Conservation (phyloP, 306 rosid species). For the Dicorynia guianensis region DNA sequence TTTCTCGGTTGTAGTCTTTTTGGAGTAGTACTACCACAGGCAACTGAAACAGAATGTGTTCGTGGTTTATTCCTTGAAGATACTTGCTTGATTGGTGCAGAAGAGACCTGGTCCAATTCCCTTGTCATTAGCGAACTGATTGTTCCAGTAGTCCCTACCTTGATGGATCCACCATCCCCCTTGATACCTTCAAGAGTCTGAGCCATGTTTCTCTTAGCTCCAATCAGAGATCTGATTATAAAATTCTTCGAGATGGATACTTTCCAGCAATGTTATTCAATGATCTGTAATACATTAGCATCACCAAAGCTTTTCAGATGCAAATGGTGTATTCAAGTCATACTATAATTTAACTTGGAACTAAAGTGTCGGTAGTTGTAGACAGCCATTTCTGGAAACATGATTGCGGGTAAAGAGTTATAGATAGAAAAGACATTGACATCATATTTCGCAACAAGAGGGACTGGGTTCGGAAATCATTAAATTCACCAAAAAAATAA, state of each 20-base stretch:
- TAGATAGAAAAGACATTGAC: background rate
- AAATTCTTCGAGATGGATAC: slow-evolving; percentile 34
- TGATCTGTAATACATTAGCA: slow-evolving; percentile 50
- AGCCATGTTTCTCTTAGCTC: slow-evolving; percentile 62
- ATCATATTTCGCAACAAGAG: background rate
- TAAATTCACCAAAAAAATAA: background rate
- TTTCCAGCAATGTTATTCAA: slow-evolving; percentile 46
- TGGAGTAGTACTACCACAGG: slow-evolving; percentile 53
- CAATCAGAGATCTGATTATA: slow-evolving; percentile 37
- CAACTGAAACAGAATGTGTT: slow-evolving; percentile 52
- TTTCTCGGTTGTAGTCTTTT: slow-evolving; percentile 66
- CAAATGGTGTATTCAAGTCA: slow-evolving; percentile 23
- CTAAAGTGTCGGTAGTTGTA: background rate
- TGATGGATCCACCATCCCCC: slow-evolving; percentile 87
- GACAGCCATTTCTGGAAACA: background rate
- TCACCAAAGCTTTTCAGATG: slow-evolving; percentile 41
- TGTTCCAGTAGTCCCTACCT: slow-evolving; percentile 85
- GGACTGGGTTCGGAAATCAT: background rate
- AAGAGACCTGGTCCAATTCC: slow-evolving; percentile 76
- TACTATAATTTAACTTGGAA: too few relatives aligned
- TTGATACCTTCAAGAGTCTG: slow-evolving; percentile 69
- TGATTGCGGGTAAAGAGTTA: slow-evolving; percentile 17
- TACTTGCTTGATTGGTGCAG: slow-evolving; percentile 53
- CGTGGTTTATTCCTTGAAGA: slow-evolving; percentile 61
- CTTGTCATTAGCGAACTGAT: slow-evolving; percentile 82